phyloP scores from a whole-genome alignment of 1,284 basidiomycete genomes.

The Afroboletus lepidellus region DNA sequence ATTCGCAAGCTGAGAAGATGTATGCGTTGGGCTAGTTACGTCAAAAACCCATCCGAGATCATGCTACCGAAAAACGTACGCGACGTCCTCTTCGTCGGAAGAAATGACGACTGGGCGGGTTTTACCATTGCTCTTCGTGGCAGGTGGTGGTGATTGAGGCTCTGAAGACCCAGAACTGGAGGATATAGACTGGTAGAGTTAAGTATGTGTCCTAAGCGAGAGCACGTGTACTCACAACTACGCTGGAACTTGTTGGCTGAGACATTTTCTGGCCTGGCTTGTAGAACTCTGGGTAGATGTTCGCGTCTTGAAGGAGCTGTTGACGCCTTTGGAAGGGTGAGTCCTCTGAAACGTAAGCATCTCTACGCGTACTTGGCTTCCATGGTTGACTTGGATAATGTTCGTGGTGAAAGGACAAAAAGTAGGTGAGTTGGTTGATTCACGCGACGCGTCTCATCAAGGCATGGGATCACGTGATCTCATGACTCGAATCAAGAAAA shows the following conservation, averaged over 20 bases:
- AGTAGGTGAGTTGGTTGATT: neutral
- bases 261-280: conserved; percentile 23
- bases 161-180: conserved; percentile 25
- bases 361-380: conserved; percentile 22
- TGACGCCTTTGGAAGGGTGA: conserved; percentile 23
- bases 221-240: conserved; percentile 21
- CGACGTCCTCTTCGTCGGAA: conserved; percentile 28
- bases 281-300: conserved; percentile 33
- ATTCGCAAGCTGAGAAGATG: neutral
- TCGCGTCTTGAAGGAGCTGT: conserved; percentile 26
- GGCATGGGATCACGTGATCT: conserved; percentile 11
- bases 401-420: conserved; percentile 9
- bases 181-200: conserved; percentile 19
- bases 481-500: neutral
- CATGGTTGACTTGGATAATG: conserved; percentile 10
- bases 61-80: conserved; percentile 8
- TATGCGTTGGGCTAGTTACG: conserved; percentile 10
- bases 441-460: conserved; percentile 9
- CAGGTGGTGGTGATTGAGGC: conserved; percentile 17
- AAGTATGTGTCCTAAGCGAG: neutral
- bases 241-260: conserved; percentile 1
- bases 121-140: conserved; percentile 6
- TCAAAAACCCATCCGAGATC: neutral
- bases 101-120: conserved; percentile 22
- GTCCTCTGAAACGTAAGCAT: accelerated